Base-by-base conservation (phyloP, 257 asterid genomes). In the Knoxia roxburghii region DNA sequence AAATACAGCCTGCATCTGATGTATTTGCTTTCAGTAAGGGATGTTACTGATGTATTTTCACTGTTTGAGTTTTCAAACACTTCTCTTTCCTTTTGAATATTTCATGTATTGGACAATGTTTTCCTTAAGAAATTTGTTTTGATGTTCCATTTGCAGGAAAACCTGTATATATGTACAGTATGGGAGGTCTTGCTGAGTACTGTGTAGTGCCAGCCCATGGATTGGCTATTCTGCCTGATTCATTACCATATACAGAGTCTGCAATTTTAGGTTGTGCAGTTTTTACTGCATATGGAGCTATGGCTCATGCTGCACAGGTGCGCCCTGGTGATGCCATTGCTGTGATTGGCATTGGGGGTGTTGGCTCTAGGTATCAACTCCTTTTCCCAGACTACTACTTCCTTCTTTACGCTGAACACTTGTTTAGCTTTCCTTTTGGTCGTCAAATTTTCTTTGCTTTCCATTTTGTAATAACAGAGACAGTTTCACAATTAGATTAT, bases 151-250 rank as follows among this genome's bases (percentile, higher is more conserved):
- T 41, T 81, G 82, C 89, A 93, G 99, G 86, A 65, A 93, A 88
- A 75, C 99, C 99, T 32, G 95, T 87, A 61, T 93, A 93, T 73
- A 90, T 93, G 99, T 93, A 90, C 75, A 93, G 99, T 75, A 93
- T 93, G 99, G 99, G 99, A 35, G 99, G 99, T 33, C 96, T 93
- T 64, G 99, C 99, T 58, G 99, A 93, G 79, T 93, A 53, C 78
- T 93, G 99, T 54, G 97, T 93, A 72, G 95, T 93, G 54, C 99
- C 99, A 64, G 99, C 97, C 43, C 80, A 90, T 69, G 99, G 83
- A 73, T 84, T 93, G 62, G 70, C 95, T 51, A 59, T 73, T 77
- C 84, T 93, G 41, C 99, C 97, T n/a, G 70, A 80, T 43, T 71
- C 99, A 20, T 76, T 90, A 76, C 99, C 99, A 29, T 93, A 90